phyloP scores from a whole-genome alignment of 2,329 filamentous ascomycete species.

The Diaporthe capsici region DNA sequence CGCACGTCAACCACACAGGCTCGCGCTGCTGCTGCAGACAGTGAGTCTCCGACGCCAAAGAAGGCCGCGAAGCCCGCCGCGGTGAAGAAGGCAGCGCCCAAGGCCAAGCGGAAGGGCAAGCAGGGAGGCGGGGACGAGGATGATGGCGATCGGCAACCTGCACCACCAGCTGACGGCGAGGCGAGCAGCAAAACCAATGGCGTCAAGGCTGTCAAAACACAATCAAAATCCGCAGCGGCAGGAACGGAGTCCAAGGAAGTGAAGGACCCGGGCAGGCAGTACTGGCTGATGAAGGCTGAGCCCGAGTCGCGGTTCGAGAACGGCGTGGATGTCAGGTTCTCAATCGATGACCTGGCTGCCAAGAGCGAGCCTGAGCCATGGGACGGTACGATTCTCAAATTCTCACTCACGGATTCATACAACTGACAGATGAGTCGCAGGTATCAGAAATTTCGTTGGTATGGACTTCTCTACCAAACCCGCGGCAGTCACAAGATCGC shows the following conservation, averaged over 20 bases:
- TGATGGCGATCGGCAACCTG: background rate
- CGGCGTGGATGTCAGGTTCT: slow-evolving; percentile 91
- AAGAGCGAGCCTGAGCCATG: slow-evolving; percentile 86
- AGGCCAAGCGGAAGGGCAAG: background rate
- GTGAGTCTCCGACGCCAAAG: background rate
- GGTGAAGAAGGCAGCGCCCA: background rate
- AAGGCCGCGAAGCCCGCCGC: background rate
- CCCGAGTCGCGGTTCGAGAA: slow-evolving; percentile 89
- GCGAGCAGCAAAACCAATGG: background rate
- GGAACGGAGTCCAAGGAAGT: slow-evolving; percentile 1
- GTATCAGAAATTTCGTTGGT: slow-evolving; percentile 53
- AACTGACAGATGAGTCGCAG: slow-evolving; percentile 42
- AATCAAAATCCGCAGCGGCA: background rate
- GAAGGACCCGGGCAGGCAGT: slow-evolving; percentile 53
- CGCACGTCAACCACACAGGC: slow-evolving; percentile 28
- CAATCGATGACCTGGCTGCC: slow-evolving; percentile 87
- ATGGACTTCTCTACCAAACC: background rate
- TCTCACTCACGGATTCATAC: slow-evolving; percentile 62
- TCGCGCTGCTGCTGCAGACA: background rate
- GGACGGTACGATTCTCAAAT: slow-evolving; percentile 77
- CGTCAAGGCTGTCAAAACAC: background rate
- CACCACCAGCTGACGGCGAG: background rate
- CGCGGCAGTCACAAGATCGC: too few species aligned
- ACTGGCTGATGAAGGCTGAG: slow-evolving; percentile 90
- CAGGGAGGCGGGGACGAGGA: background rate